Percentiles rank a stretch among this genome's conserved stretches.
Conservation (phyloP, 345 rosid genomes). For the Eucalyptus curtisii region DNA sequence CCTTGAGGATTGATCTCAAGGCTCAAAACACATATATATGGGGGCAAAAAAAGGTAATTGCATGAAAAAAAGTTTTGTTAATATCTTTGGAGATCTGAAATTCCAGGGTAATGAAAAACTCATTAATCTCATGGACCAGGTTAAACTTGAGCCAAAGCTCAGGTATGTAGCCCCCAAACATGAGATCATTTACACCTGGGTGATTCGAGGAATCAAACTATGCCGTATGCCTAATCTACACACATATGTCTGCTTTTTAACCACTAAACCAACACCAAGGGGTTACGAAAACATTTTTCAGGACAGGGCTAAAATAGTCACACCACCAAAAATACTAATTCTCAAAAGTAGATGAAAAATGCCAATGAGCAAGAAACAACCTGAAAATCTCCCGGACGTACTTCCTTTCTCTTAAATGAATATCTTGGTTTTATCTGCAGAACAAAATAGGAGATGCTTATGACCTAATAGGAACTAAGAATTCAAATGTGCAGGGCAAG, state of each 20-base stretch:
- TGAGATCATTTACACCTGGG: neutral
- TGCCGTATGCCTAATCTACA: neutral
- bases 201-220: neutral
- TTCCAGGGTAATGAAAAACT: neutral
- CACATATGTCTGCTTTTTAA: neutral
- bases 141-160: neutral
- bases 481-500: neutral
- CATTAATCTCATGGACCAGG: neutral
- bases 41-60: neutral
- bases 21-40: neutral
- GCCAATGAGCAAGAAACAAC: conserved; percentile 5
- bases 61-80: neutral
- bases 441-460: conserved; percentile 1
- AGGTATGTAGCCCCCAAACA: neutral
- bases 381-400: conserved; percentile 88
- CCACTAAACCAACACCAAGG: neutral
- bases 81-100: neutral
- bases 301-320: neutral
- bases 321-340: neutral
- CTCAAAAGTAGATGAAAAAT: neutral
- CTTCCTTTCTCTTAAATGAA: conserved; percentile 95
- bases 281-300: neutral
- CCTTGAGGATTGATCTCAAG: neutral
- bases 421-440: conserved; percentile 93
- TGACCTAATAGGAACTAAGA: neutral